A percentile compares a stretch with the other conserved stretches of the same genome.
These are phyloP conservation scores for Linum lewisii DNA, from an alignment of 345 rosid genomes.

Conservation along the genomic window DNA sequence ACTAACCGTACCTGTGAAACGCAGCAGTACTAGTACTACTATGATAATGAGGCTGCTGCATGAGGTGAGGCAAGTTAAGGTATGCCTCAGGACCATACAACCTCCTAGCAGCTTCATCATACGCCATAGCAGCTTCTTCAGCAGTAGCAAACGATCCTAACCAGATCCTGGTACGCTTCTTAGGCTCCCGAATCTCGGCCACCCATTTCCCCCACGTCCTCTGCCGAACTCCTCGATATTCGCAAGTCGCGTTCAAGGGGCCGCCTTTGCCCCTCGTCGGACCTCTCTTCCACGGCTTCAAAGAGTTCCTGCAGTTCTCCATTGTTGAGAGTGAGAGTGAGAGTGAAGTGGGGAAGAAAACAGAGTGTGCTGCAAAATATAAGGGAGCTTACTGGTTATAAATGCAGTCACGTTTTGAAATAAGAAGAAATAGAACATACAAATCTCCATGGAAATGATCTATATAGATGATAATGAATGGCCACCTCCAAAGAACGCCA, in stretches of 20 bases:
- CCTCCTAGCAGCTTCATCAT: slow-evolving; percentile 70
- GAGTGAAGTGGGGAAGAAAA: background rate
- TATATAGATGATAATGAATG: no score
- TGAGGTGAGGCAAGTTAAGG: slow-evolving; percentile 82
- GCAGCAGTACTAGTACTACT: background rate
- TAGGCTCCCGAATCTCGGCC: slow-evolving; percentile 92
- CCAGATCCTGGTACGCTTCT: slow-evolving; percentile 83
- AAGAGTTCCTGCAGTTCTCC: slow-evolving; percentile 40
- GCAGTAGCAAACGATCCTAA: slow-evolving; percentile 81
- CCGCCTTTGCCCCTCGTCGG: slow-evolving; percentile 93
- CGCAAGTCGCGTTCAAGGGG: slow-evolving; percentile 75
- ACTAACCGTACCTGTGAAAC: no score
- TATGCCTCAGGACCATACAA: slow-evolving; percentile 77
- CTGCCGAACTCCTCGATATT: slow-evolving; percentile 82
- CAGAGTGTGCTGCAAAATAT: background rate
- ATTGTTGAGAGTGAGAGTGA: slow-evolving; percentile 5
- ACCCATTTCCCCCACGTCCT: slow-evolving; percentile 99
- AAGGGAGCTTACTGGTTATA: background rate
- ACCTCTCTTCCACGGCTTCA: slow-evolving; percentile 87
- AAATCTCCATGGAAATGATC: background rate
- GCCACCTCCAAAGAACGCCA: no score
- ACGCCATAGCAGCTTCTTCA: slow-evolving; percentile 96
- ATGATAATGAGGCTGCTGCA: slow-evolving; percentile 14
- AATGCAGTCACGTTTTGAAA: slow-evolving; percentile 1
- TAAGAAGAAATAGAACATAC: background rate